Base-by-base conservation (phyloP, 1,284 basidiomycete genomes). In the Ustilago esculenta region DNA sequence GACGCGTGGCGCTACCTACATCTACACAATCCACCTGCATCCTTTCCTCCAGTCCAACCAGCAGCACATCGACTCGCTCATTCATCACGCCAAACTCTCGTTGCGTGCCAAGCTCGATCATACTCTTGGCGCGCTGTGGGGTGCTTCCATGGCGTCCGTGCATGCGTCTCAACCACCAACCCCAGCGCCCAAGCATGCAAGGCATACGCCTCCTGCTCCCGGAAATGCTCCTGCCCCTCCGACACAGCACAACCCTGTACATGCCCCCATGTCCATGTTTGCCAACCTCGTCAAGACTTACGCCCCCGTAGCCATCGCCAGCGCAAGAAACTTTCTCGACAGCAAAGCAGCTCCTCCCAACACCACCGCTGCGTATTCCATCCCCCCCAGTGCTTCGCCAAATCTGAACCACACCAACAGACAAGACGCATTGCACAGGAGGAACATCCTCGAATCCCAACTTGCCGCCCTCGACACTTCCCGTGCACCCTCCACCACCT, bases 21-120 rank as follows among this genome's bases (percentile, higher is more conserved):
- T 94, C 76, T 94, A 93, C 84, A 84, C 85, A 49, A 84, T 86
- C 20, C 88, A 92, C 68, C 87, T 94, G 12, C 87, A 88, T 45
- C 92, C 92, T 0, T 90, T 92, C 84, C 87, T 94, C 75, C 85
- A 86, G 57, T 81, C 85, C 10, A 90, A 94, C 79, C 92, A 94
- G 83, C 76, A 84, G 6, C 87, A 90, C 75, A 94, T 94, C 80
- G 92, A 94, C 80, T 85, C 86, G n/a, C 84, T 87, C 1, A 85
- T 92, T 44, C 87, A 88, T 3, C 49, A 73, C 12, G 72, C 58
- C n/a, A 81, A 77, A 45, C 30, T 24, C 5, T 24, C 14, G 25
- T 17, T 54, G 0, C 41, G 24, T 24, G 44, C 6, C 12, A 63
- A 35, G 24, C 9, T 54, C 8, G 50, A 65, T n/a, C 49, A 9